phyloP scores from a whole-genome alignment of 164 flowering plant species.

The Akebia trifoliata region DNA sequence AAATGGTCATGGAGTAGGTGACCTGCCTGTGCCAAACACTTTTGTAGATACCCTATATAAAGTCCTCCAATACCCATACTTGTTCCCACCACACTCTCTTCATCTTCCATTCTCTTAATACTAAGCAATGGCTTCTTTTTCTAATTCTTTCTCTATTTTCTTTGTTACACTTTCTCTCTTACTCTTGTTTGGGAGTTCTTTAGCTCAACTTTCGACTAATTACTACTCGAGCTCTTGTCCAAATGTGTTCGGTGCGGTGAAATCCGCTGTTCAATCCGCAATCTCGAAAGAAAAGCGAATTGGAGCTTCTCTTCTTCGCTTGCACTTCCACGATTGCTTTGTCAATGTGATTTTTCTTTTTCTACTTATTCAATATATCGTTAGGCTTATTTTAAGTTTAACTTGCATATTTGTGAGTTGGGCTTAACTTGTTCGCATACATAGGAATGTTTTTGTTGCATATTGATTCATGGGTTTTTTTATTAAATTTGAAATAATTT shows the following conservation, averaged over 20 bases:
- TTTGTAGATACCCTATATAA: too few species aligned
- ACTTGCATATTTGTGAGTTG: background rate
- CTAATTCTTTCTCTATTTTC: slow-evolving; percentile 1
- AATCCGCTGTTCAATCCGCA: slow-evolving; percentile 41
- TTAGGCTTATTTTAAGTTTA: background rate
- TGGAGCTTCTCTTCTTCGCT: slow-evolving; percentile 62
- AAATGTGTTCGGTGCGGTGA: slow-evolving; percentile 32
- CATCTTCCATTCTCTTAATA: too few species aligned
- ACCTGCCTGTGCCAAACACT: too few species aligned
- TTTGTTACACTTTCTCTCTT: background rate
- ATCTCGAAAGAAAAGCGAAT: slow-evolving; percentile 47
- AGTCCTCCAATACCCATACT: too few species aligned
- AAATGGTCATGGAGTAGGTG: too few species aligned
- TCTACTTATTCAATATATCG: too few species aligned
- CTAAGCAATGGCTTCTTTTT: slow-evolving; percentile 5
- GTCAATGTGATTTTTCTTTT: slow-evolving; percentile 49
- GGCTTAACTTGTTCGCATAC: background rate
- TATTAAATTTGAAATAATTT: too few species aligned
- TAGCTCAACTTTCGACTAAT: slow-evolving; percentile 59
- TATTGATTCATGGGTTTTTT: too few species aligned
- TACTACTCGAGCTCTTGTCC: slow-evolving; percentile 66
- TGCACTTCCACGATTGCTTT: slow-evolving; percentile 72
- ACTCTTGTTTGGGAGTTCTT: slow-evolving; percentile 26
- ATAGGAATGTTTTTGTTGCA: too few species aligned
- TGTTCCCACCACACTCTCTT: too few species aligned